Conservation (phyloP, 2,329 filamentous ascomycete species). For the Meredithiella fracta region DNA sequence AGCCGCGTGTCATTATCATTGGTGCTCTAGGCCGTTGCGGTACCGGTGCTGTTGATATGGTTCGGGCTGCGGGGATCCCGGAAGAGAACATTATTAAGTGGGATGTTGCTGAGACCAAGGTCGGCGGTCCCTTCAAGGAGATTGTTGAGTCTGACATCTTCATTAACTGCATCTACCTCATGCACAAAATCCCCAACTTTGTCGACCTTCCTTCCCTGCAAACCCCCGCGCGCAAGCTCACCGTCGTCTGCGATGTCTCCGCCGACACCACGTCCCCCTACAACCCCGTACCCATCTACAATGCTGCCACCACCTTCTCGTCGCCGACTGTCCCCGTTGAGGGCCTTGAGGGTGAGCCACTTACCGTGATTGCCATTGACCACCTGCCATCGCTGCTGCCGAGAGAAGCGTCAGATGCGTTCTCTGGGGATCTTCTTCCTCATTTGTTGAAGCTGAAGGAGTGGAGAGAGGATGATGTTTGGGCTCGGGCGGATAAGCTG, state of each 20-base stretch:
- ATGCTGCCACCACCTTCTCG: conserved; percentile 69
- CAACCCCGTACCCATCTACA: conserved; percentile 64
- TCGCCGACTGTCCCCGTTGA: conserved; percentile 69
- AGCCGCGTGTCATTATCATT: conserved; percentile 66
- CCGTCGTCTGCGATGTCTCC: conserved; percentile 64
- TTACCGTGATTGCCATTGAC: conserved; percentile 77
- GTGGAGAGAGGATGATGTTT: conserved; percentile 56
- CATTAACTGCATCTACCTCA: conserved; percentile 82
- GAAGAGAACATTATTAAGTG: conserved; percentile 37
- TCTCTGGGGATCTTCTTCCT: conserved; percentile 62
- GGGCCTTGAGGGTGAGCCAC: conserved; percentile 36
- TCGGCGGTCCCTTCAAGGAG: conserved; percentile 61
- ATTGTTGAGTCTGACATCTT: conserved; percentile 62
- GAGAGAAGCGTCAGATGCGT: conserved; percentile 73
- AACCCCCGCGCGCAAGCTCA: conserved; percentile 51
- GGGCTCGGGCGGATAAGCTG: conserved; percentile 68
- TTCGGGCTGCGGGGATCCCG: conserved; percentile 47
- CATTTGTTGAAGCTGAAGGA: conserved; percentile 64
- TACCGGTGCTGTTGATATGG: conserved; percentile 65
- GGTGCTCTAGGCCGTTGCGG: conserved; percentile 75
- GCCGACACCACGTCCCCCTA: conserved; percentile 60
- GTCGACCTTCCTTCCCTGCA: conserved; percentile 55
- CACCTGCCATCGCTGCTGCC: conserved; percentile 72
- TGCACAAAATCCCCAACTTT: conserved; percentile 63
- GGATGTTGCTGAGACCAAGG: conserved; percentile 62